Conservation (phyloP, 1,284 basidiomycete genomes). For the Phaffia rhodozyma region DNA sequence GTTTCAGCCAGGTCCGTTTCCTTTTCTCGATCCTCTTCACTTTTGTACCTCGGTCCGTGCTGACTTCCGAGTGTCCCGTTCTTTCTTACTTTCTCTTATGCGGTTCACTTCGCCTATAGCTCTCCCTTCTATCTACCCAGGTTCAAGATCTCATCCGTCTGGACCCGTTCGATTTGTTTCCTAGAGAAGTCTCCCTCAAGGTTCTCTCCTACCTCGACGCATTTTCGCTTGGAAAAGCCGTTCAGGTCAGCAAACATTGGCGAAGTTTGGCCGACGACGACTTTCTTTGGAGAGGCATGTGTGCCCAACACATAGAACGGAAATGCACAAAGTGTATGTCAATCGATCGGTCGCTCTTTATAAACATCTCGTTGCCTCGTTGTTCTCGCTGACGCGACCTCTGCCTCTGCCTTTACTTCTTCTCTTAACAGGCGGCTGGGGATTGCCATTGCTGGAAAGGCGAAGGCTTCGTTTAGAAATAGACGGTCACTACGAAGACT, state of each 20-base stretch:
- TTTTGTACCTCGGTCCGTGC: not conserved
- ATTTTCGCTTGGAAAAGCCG: slow-evolving; percentile 85
- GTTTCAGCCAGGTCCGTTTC: slow-evolving; percentile 50
- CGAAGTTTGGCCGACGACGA: slow-evolving; percentile 87
- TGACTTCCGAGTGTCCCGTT: not conserved
- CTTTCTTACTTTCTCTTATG: not conserved
- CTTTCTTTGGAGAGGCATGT: slow-evolving; percentile 89
- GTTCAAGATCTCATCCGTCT: slow-evolving; percentile 83
- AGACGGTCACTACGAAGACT: slow-evolving; percentile 21
- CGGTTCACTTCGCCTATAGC: slow-evolving; percentile 21
- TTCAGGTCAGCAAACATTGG: slow-evolving; percentile 84
- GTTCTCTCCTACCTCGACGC: slow-evolving; percentile 90
- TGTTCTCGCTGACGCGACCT: not conserved
- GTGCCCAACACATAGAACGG: slow-evolving; percentile 96
- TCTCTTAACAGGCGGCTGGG: slow-evolving; percentile 59
- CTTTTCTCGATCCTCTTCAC: not conserved
- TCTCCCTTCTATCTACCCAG: slow-evolving; percentile 87
- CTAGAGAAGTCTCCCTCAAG: slow-evolving; percentile 79
- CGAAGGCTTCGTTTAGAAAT: slow-evolving; percentile 34
- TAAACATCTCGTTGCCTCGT: not conserved
- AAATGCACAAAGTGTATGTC: slow-evolving; percentile 80
- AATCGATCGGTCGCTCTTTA: too few relatives aligned
- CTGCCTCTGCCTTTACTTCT: not conserved
- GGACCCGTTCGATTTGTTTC: slow-evolving; percentile 86
- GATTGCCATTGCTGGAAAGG: slow-evolving; percentile 72